Percentiles rank a stretch among this genome's conserved stretches.
Conservation (phyloP, 164 flowering plant species). For the Berberis thunbergii region DNA sequence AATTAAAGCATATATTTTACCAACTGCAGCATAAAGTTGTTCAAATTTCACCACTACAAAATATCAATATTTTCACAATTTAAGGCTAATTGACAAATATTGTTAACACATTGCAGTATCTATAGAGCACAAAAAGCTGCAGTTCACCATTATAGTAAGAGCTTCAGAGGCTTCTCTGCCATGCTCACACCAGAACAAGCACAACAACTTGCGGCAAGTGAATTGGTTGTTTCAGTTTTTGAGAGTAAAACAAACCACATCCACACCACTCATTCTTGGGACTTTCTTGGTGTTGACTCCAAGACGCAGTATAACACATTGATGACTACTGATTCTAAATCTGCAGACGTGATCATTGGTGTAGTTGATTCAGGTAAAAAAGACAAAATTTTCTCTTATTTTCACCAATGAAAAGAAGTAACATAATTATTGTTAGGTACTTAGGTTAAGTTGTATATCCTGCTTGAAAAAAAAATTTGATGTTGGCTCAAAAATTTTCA, state of each 20-base stretch:
- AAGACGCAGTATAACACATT: constrained; percentile 12
- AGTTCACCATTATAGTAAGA: constrained; percentile 38
- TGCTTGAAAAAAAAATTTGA: too few relatives aligned
- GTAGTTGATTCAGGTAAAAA: constrained; percentile 28
- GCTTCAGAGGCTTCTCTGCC: constrained; percentile 54
- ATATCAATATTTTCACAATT: too few relatives aligned
- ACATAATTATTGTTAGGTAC: too few relatives aligned
- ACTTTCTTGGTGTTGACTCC: constrained; percentile 24
- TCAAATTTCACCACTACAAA: too few relatives aligned
- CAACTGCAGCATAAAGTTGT: too few relatives aligned
- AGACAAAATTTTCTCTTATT: too few relatives aligned
- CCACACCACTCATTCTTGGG: constrained; percentile 52
- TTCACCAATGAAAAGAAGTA: too few relatives aligned
- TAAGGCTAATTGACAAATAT: too few relatives aligned
- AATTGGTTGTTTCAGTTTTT: constrained; percentile 38
- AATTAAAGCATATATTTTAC: too few relatives aligned
- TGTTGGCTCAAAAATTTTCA: too few relatives aligned
- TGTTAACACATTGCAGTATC: constrained; percentile 2
- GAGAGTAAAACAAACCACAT: constrained; percentile 18
- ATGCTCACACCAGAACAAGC: constrained; percentile 36
- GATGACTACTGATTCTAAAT: constrained; percentile 15
- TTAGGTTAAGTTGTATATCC: too few relatives aligned
- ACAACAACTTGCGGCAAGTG: constrained; percentile 19
- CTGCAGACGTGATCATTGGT: constrained; percentile 33
- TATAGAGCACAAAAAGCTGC: constrained; percentile 14